Base-by-base conservation (phyloP, 352 stramenopile species). In the Phytophthora megakarya region DNA sequence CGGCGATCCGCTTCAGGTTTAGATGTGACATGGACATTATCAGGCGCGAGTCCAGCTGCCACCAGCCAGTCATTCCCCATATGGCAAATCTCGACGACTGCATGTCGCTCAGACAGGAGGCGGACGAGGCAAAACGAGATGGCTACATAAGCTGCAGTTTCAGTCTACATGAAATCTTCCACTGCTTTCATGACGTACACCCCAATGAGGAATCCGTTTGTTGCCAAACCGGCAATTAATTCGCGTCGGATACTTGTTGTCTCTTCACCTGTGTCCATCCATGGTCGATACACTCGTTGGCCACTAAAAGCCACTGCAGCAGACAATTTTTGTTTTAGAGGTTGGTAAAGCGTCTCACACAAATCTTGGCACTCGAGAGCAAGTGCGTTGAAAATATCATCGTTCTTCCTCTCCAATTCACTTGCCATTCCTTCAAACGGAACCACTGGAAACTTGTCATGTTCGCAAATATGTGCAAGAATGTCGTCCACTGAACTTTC, bases 401-500 rank as follows among this genome's bases (percentile, higher is more conserved):
- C 77, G 47, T 80, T 78, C 25, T 75, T 73, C 38, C 72, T 54
- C 48, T 81, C 77, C 12, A 81, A 66, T 22, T 57, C 68, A 7
- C 26, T 53, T 22, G 58, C 52, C 60, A 77, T 71, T 5, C 74
- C 72, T 19, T 70, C 57, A 22, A 86, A 86, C 47, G 69, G 77
- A 35, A 81, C 52, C 39, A 84, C 42, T 3, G 69, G 65, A 57
- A 86, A 86, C 55, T 69, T 69, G 21, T 79, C 62, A 44, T 77
- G 73, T 50, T 86, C 77, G 46, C 77, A 86, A 47, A 86, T 81
- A 44, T 86, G 66, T 3, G 77, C 77, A 16, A 86, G 59, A 48
- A 86, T 81, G 23, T 80, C 69, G 44, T 86, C 76, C 16, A 64
- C 61, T 18, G 61, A 58, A 55, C 74, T 80, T 35, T 86, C 66